Conservation (phyloP, 345 rosid species). For the Boechera stricta region DNA sequence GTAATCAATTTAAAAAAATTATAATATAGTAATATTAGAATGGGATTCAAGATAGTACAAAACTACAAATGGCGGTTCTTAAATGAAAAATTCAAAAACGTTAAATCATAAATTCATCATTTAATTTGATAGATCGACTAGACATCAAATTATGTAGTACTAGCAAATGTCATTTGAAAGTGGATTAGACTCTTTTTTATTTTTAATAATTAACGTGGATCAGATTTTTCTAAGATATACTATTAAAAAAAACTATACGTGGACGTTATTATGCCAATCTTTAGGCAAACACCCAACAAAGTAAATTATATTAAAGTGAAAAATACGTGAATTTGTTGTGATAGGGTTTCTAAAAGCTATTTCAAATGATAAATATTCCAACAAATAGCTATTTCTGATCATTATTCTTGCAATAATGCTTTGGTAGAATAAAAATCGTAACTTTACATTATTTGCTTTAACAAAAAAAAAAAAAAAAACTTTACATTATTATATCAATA, state of each 20-base stretch:
- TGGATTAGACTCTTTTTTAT: background rate
- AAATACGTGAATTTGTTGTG: background rate
- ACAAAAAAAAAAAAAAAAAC: no score
- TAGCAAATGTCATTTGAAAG: conserved; percentile 6
- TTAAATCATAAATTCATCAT: background rate
- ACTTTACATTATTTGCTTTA: background rate
- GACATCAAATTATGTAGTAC: background rate
- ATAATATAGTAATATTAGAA: no score
- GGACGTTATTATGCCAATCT: conserved; percentile 8
- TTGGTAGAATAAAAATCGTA: background rate
- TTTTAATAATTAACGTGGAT: background rate
- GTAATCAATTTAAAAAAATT: no score
- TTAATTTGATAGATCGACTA: background rate
- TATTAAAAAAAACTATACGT: background rate
- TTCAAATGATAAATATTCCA: background rate
- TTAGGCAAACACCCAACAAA: background rate
- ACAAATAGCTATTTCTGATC: background rate
- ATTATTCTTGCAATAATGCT: background rate
- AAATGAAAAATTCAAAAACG: background rate
- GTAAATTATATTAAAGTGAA: background rate
- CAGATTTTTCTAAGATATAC: background rate
- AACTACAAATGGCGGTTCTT: background rate
- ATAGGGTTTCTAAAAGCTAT: background rate
- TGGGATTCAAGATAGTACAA: no score
- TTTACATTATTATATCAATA: no score